Evolutionary conservation across 768 basidiomycete genomes (phyloP), one percentile per base, ranked within the genome.

Genomic region (Suillus brevipes): DNA sequence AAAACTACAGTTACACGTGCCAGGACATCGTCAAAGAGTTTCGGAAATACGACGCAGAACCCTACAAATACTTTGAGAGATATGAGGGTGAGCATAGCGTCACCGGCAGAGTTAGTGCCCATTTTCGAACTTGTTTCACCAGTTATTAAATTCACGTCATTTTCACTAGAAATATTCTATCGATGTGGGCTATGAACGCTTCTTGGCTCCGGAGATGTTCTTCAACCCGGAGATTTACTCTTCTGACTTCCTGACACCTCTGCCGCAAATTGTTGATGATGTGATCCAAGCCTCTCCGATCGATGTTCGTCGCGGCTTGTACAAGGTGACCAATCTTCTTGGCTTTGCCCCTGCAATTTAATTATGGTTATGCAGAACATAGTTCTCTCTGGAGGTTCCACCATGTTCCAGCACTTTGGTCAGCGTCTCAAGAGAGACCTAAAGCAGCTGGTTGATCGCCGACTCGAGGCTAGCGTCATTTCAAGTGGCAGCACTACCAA

Each of bases 331-430:
- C 64, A 13, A 43, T n/a, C 13, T 3, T 8, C 7, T 18, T 5
- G 36, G n/a, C n/a, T 20, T 34, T 16, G 12, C 43, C 3, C 12
- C 63, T 23, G 31, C 64, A 25, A 34, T n/a, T 25, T 45, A 64
- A 34, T 18, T 64, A 23, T 3, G 20, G 4, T 55, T 23, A 25
- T n/a, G 18, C 65, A 95, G 94, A 99, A 99, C 78, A 99, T 99
- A 63, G 97, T 99, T 8, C 80, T 99, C 2, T 95, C 93, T 0
- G 97, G 97, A 64, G 97, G 97, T 25, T 97, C 95, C 12, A 99
- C 97, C 58, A 99, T 98, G 97, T 99, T 99, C 84, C 94, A 97
- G 70, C 90, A 98, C 81, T 99, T 99, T 73, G 95, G 94, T n/a
- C 89, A 94, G 75, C 89, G 97, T 53, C 85, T 99, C 68, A 96